A percentile compares a stretch with the other conserved stretches of the same genome.
phyloP scores from a whole-genome alignment of 2,329 filamentous ascomycete genomes.

The Cercospora canescens region DNA sequence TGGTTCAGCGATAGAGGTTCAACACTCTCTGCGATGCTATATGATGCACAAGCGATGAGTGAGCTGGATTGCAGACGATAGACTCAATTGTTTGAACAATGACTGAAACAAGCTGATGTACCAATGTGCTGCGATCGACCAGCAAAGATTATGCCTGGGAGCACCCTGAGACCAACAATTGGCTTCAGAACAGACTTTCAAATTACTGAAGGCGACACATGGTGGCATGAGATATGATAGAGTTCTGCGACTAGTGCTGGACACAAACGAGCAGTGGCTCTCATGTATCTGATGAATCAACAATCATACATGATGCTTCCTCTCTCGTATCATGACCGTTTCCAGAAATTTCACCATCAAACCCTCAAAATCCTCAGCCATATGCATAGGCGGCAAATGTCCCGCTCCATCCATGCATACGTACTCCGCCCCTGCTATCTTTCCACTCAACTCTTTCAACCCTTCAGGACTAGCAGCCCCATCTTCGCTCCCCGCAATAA shows the following conservation, averaged over 20 bases:
- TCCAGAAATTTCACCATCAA: constrained; percentile 27
- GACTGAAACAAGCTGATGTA: too few species aligned
- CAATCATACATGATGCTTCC: background rate
- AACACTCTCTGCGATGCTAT: too few species aligned
- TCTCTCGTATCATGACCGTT: background rate
- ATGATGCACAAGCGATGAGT: too few species aligned
- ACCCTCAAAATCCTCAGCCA: constrained; percentile 26
- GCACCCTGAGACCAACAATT: too few species aligned
- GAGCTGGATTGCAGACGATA: too few species aligned
- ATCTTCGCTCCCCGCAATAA: constrained; percentile 30
- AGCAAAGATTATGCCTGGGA: too few species aligned
- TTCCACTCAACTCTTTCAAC: constrained; percentile 26
- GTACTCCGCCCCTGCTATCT: constrained; percentile 21
- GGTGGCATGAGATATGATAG: background rate
- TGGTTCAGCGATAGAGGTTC: too few species aligned
- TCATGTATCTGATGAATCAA: background rate
- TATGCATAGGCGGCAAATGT: constrained; percentile 34
- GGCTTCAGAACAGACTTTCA: too few species aligned
- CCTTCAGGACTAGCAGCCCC: constrained; percentile 19
- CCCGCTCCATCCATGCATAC: constrained; percentile 29
- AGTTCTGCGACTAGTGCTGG: background rate
- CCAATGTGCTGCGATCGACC: too few species aligned
- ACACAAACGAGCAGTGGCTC: background rate
- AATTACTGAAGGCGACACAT: background rate
- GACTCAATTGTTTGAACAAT: too few species aligned